A percentile compares a stretch with the other conserved stretches of the same genome.
phyloP scores from a whole-genome alignment of 768 basidiomycete genomes.

The Leucogyrophana mollusca region DNA sequence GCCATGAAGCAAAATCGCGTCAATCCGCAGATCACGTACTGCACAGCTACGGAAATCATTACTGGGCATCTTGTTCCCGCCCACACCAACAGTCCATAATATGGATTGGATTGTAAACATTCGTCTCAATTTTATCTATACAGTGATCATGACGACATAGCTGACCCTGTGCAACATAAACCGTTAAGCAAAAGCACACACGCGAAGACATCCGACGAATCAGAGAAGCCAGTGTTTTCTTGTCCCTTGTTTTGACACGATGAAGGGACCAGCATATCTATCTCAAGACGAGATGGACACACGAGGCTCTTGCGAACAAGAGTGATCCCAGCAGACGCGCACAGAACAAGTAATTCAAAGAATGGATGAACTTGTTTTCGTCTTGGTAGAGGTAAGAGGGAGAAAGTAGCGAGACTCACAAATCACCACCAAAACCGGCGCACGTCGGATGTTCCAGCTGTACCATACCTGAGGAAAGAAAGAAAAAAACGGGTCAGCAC shows the following conservation, averaged over 20 bases:
- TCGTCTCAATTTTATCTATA: no score
- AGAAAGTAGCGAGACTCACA: conserved; percentile 7
- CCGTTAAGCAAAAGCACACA: no score
- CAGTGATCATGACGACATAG: no score
- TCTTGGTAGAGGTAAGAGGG: conserved; percentile 32
- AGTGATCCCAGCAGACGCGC: conserved; percentile 35
- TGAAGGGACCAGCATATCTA: conserved; percentile 34
- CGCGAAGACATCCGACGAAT: conserved; percentile 15
- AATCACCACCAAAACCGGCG: background rate
- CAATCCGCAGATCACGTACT: no score
- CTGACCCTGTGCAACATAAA: no score
- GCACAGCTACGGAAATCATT: no score
- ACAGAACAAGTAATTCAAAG: conserved; percentile 56
- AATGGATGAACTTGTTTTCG: conserved; percentile 87
- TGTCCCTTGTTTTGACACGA: conserved; percentile 35
- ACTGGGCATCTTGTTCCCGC: no score
- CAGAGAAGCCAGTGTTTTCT: conserved; percentile 73
- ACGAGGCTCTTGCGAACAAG: conserved; percentile 35
- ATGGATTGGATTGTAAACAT: no score
- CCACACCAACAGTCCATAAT: no score
- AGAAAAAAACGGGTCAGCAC: conserved; percentile 5
- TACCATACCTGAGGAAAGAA: background rate
- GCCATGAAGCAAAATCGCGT: no score
- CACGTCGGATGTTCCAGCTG: background rate
- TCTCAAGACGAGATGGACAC: conserved; percentile 48